Evolutionary conservation across 805 yeast species (phyloP), one percentile per base, ranked within the genome.

Genomic region (Groenewaldozyma tartarivorans): DNA sequence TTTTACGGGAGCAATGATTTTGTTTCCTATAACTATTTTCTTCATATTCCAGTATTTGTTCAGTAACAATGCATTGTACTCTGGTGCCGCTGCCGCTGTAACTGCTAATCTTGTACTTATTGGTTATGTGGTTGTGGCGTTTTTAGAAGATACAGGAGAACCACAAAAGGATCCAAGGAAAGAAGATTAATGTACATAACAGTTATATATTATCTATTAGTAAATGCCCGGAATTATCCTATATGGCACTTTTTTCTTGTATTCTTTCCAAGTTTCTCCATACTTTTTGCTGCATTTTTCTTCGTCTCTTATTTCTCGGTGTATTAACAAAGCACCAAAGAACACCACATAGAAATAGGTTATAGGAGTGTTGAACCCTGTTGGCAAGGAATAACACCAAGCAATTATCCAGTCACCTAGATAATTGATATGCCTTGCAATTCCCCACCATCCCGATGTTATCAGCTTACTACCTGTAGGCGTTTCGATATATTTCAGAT

Each of bases 401-500:
- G 96, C 85, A 55, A 87, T 79, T 33, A 92, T 58, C 88, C 96
- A 86, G 64, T 92, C 98, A 33, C 98, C 98, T 44, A 88, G 72
- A 62, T 92, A 92, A 58, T 92, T 92, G 56, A 85, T 86, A 60
- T 92, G 98, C 50, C 94, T 95, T 4, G 95, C 78, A 16, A 69
- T 60, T 2, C 81, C 82, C 98, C 98, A 92, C 98, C 97, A 92
- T 2, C 97, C 96, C 54, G 86, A 92, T 41, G 78, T 74, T 35
- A 92, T 64, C 48, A 92, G 70, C 55, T 75, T 82, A 20, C 95
- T 80, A 1, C 94, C 94, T 13, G 81, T 75, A 22, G 71, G 66
- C 0, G 96, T 81, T 48, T 74, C 65, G 44, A 92, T 82, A 41
- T 74, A 78, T 47, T 75, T 72, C 63, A 86, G 64, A 55, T 84